Evolutionary conservation across 2,329 filamentous ascomycete genomes (phyloP).

Genomic region (Diplodia mutila): DNA sequence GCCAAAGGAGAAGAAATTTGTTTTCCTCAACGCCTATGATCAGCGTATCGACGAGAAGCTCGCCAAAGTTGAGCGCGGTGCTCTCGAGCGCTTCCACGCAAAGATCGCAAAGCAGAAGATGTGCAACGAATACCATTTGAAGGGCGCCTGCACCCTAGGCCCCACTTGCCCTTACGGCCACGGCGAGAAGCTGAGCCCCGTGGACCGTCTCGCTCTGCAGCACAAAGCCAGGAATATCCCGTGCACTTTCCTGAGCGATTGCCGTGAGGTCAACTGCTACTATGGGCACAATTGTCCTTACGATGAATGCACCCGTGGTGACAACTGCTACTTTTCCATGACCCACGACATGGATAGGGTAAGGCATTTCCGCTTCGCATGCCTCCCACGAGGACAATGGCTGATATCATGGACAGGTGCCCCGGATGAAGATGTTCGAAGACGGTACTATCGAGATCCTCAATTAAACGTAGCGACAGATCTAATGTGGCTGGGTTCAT

Average conservation of each 20-base stretch:
- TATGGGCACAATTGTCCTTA: conserved; percentile 39
- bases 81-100: conserved; percentile 34
- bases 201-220: conserved; percentile 41
- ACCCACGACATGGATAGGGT: conserved; percentile 40
- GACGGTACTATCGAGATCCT: conserved; percentile 26
- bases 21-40: conserved; percentile 48
- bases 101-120: conserved; percentile 37
- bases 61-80: conserved; percentile 34
- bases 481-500: not conserved
- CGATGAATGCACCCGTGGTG: conserved; percentile 37
- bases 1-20: conserved; percentile 38
- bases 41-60: conserved; percentile 49
- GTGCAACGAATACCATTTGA: conserved; percentile 45
- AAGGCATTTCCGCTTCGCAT: conserved; percentile 21
- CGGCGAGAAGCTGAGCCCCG: conserved; percentile 35
- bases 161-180: conserved; percentile 43
- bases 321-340: conserved; percentile 39
- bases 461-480: not conserved
- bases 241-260: conserved; percentile 34
- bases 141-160: conserved; percentile 38
- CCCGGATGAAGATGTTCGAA: conserved; percentile 26
- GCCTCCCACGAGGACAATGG: not conserved
- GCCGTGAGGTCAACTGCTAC: conserved; percentile 39
- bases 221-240: conserved; percentile 40
- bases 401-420: conserved; percentile 2